Conservation (phyloP, 176 grass and related monocot species). For the Saccharum officinarum region DNA sequence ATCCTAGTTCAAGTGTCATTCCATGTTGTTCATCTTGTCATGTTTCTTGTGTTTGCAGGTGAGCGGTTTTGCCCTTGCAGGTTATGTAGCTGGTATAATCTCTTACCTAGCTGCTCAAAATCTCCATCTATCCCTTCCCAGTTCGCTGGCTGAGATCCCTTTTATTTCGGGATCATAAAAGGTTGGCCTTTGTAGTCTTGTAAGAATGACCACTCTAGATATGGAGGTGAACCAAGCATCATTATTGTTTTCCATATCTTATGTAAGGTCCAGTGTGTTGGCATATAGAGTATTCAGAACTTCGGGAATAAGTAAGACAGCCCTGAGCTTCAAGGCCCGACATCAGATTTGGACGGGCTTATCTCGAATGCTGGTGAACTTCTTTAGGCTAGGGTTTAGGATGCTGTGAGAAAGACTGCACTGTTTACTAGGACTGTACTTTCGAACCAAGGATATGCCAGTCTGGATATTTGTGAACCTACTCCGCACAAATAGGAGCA, state of each 20-base stretch:
- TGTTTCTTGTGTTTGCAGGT: slow-evolving; percentile 57
- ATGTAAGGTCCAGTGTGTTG: not conserved
- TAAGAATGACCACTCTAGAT: not conserved
- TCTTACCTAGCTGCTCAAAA: slow-evolving; percentile 68
- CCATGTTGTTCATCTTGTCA: not conserved
- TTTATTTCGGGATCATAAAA: slow-evolving; percentile 70
- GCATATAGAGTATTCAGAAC: not conserved
- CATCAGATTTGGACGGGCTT: not conserved
- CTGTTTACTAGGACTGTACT: not conserved
- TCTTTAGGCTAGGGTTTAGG: not conserved
- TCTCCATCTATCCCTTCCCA: slow-evolving; percentile 60
- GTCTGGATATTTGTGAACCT: not conserved
- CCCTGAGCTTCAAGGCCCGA: not conserved
- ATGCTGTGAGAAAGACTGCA: not conserved
- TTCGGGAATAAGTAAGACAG: not conserved
- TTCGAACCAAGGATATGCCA: not conserved
- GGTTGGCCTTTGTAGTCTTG: slow-evolving; percentile 16
- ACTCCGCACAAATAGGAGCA: not conserved
- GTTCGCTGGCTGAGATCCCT: slow-evolving; percentile 66
- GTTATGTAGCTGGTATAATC: slow-evolving; percentile 86
- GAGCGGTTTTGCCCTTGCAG: slow-evolving; percentile 91
- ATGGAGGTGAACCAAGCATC: not conserved
- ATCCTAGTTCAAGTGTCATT: not conserved
- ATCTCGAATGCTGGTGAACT: not conserved
- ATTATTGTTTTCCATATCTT: not conserved